Conservation (phyloP, 768 basidiomycete species). For the Lentinula aciculospora region DNA sequence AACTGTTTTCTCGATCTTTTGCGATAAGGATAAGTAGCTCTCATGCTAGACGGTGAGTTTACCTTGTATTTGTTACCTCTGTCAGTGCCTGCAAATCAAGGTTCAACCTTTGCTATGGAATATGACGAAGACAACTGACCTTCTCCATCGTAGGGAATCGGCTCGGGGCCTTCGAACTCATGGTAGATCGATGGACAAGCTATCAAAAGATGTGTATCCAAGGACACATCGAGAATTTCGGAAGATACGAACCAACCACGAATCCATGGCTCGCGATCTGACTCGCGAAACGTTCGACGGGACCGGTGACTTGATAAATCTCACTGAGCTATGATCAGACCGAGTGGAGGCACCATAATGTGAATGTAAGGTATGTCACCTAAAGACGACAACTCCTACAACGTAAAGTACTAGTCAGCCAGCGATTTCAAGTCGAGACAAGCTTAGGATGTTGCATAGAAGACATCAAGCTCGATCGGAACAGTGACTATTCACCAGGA, state of each 20-base stretch:
- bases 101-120: too few species aligned
- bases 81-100: constrained; percentile 56
- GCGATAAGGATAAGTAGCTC: constrained; percentile 3
- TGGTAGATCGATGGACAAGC: constrained; percentile 87
- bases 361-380: constrained; percentile 30
- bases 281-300: constrained; percentile 88
- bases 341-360: background rate
- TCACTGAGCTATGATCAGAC: constrained; percentile 43
- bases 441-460: background rate
- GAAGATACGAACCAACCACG: constrained; percentile 61
- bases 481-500: constrained; percentile 46
- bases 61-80: constrained; percentile 93
- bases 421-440: background rate
- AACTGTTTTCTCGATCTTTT: constrained; percentile 81
- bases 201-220: too few species aligned
- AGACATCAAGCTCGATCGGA: background rate
- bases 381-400: constrained; percentile 80
- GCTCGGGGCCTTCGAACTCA: constrained; percentile 85
- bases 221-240: too few species aligned
- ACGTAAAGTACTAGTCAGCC: background rate
- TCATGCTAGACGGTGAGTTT: constrained; percentile 1
- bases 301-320: constrained; percentile 96
- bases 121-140: too few species aligned
- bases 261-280: constrained; percentile 87
- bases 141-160: constrained; percentile 85